A percentile compares a stretch with the other conserved stretches of the same genome.
phyloP scores from a whole-genome alignment of 176 grass and related monocot genomes.

The Stipa capillata region DNA sequence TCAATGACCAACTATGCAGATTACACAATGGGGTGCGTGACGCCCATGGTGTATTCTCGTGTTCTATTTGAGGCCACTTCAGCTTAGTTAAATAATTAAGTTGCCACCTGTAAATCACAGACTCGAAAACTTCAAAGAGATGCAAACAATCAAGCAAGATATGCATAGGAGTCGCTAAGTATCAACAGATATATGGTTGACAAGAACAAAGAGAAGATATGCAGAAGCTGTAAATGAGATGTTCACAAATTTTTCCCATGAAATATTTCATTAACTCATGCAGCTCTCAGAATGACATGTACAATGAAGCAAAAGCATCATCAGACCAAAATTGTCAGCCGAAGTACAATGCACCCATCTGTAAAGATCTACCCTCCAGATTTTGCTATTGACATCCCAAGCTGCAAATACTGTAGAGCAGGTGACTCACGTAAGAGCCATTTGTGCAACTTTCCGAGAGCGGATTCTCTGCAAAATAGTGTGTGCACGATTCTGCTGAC shows the following conservation, averaged over 20 bases:
- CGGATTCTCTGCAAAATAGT: conserved; percentile 96
- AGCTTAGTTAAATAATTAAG: conserved; percentile 87
- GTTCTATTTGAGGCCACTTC: conserved; percentile 74
- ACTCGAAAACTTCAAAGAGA: conserved; percentile 41
- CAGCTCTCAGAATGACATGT: conserved; percentile 26
- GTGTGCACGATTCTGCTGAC: conserved; percentile 67
- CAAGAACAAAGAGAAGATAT: conserved; percentile 12
- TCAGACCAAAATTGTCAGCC: conserved; percentile 21
- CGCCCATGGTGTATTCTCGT: conserved; percentile 82
- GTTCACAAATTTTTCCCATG: conserved; percentile 13
- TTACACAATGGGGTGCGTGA: conserved; percentile 57
- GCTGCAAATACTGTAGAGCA: conserved; percentile 47
- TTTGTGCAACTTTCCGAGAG: conserved; percentile 69
- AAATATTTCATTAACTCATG: conserved; percentile 34
- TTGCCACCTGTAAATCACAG: conserved; percentile 92
- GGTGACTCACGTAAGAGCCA: conserved; percentile 96
- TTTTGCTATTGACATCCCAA: conserved; percentile 32
- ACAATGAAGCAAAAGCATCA: conserved; percentile 34
- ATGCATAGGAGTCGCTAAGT: conserved; percentile 13
- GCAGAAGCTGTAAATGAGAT: background rate
- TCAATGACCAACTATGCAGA: conserved; percentile 71
- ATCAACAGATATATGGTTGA: background rate
- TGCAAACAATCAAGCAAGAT: conserved; percentile 22
- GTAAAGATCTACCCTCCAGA: conserved; percentile 26
- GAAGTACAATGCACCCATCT: conserved; percentile 39